Percentiles rank a stretch among this genome's conserved stretches.
Conservation (phyloP, 805 yeast species). For the Kazachstania viticola region DNA sequence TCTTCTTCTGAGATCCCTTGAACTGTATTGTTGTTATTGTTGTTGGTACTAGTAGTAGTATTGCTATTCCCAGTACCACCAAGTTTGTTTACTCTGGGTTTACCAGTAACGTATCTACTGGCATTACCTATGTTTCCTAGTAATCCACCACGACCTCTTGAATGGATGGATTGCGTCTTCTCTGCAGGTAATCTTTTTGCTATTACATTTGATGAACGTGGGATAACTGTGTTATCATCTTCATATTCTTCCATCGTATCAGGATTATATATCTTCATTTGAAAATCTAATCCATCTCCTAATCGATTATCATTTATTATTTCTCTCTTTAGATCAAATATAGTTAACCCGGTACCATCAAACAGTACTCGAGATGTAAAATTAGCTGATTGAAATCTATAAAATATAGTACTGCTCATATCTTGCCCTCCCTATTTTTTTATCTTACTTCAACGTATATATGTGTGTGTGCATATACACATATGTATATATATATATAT, state of each 20-base stretch:
- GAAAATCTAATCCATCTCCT: slow-evolving; percentile 78
- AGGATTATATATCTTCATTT: slow-evolving; percentile 57
- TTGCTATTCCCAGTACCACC: slow-evolving; percentile 3
- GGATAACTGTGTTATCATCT: slow-evolving; percentile 85
- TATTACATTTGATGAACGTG: slow-evolving; percentile 74
- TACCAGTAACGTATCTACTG: slow-evolving; percentile 60
- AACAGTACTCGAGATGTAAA: slow-evolving; percentile 68
- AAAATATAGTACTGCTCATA: slow-evolving; percentile 85
- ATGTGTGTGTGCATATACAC: too few species aligned
- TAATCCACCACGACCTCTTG: background rate
- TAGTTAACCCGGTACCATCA: slow-evolving; percentile 95
- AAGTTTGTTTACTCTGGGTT: slow-evolving; percentile 37
- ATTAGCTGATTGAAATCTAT: slow-evolving; percentile 75
- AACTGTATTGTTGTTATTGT: too few species aligned
- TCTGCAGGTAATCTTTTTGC: slow-evolving; percentile 71
- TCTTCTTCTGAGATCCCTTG: slow-evolving; percentile 73
- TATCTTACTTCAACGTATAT: background rate
- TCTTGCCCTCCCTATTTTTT: background rate
- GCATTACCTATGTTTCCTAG: slow-evolving; percentile 46
- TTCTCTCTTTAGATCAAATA: slow-evolving; percentile 87
- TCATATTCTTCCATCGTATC: slow-evolving; percentile 65
- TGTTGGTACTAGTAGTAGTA: slow-evolving; percentile 4
- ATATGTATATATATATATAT: background rate
- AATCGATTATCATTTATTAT: slow-evolving; percentile 71
- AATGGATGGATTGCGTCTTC: too few species aligned